These are phyloP conservation scores for Endocladia muricata DNA, from an alignment of 31 red algal genomes.

Conservation along the genomic window DNA sequence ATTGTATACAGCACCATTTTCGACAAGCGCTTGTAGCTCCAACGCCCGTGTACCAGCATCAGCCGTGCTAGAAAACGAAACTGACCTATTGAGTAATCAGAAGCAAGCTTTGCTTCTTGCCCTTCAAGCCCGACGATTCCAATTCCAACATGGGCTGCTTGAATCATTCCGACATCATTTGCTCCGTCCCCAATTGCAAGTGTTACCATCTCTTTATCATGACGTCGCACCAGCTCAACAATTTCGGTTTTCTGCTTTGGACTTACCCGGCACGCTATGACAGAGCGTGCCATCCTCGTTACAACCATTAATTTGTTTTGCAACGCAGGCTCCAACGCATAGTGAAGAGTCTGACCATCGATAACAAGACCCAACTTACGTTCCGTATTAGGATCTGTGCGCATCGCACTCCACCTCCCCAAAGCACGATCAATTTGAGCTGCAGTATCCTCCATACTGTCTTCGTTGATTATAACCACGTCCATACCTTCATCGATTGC, in stretches of 20 bases:
- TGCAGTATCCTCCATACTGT: slow-evolving; percentile 69
- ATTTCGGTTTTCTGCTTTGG: slow-evolving; percentile 96
- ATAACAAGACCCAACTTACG: slow-evolving; percentile 73
- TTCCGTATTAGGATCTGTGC: slow-evolving; percentile 43
- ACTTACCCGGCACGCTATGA: slow-evolving; percentile 87
- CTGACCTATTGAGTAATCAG: slow-evolving; percentile 88
- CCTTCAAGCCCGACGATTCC: slow-evolving; percentile 89
- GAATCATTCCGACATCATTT: slow-evolving; percentile 98
- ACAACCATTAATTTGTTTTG: slow-evolving; percentile 72
- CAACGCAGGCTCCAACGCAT: slow-evolving; percentile 44
- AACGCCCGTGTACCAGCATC: slow-evolving; percentile 92
- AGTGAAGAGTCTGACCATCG: slow-evolving; percentile 82
- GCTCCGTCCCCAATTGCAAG: slow-evolving; percentile 93
- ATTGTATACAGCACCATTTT: slow-evolving; percentile 82
- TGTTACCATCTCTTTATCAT: slow-evolving; percentile 63
- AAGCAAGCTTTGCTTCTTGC: slow-evolving; percentile 79
- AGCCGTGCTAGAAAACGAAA: slow-evolving; percentile 86
- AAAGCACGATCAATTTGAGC: slow-evolving; percentile 74
- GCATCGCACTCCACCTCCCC: slow-evolving; percentile 70
- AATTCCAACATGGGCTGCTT: slow-evolving; percentile 93
- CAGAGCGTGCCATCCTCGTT: slow-evolving; percentile 56
- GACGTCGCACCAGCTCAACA: slow-evolving; percentile 66
- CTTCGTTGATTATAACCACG: slow-evolving; percentile 70
- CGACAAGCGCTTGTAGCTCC: slow-evolving; percentile 86
- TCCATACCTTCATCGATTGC: slow-evolving; percentile 80